Base-by-base conservation (phyloP, 257 asterid species). In the Solanum sejunctum region DNA sequence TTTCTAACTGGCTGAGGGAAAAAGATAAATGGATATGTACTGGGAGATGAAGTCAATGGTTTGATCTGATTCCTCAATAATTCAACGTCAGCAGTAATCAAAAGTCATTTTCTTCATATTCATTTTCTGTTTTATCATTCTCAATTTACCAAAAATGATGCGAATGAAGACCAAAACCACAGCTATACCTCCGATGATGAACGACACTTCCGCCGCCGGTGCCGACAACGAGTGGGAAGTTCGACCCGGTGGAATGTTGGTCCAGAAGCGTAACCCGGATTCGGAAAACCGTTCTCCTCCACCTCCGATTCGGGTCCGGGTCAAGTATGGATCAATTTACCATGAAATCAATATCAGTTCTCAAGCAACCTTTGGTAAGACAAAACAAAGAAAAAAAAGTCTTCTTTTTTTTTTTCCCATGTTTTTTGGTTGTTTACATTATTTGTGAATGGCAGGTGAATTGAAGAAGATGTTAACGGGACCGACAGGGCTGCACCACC, bases 211-310 rank as follows among this genome's bases (percentile, higher is more conserved):
- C 16, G 52, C 82, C 5, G 79, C 13, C 11, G 84, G 84, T 8
- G 69, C 54, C 23, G 81, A 88, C 63, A 92, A 88, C 12, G 87
- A 92, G 13, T 95, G 95, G 95, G 99, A 96, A 84, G 88, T 92
- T 58, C 61, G 98, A 88, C 99, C 99, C 43, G 93, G 99, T 16
- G 99, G 99, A 83, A 96, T 96, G 99, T 87, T 96, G 81, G 99
- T 96, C 36, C 99, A 96, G 90, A 92, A 89, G 84, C 94, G 99
- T 39, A 69, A 52, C 85, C 85, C 91, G 7, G 96, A 90, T 78
- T 88, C 86, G 2, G 95, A 92, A 57, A 89, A 77, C 89, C 90
- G 87, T 13, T 91, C 73, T 6, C 95, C 95, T 4, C 95, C 97
- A 1, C 98, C 99, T 6, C 89, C 92, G 7, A 93, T 96, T 58